These are phyloP conservation scores for Exobasidium cylindrosporum DNA, from an alignment of 1,284 basidiomycete genomes.

Conservation along the genomic window DNA sequence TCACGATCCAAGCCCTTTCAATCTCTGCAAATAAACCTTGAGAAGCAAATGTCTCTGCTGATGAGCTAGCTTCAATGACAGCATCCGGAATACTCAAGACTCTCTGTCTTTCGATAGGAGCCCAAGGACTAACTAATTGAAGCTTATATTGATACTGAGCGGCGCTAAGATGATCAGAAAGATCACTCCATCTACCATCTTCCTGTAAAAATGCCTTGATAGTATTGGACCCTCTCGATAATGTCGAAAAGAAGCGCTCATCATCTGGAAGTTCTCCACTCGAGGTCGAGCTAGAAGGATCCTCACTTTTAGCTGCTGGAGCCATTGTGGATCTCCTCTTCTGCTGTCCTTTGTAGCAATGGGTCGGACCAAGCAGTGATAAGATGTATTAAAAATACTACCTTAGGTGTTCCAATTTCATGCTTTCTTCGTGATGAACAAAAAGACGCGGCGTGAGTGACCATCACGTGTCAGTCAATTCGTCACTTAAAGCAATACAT, in stretches of 20 bases:
- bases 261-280: slow-evolving; percentile 2
- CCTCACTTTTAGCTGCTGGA: too few species aligned
- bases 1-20: slow-evolving; percentile 89
- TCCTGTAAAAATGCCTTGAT: slow-evolving; percentile 11
- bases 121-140: slow-evolving; percentile 16
- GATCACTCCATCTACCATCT: slow-evolving; percentile 12
- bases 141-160: slow-evolving; percentile 18
- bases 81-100: slow-evolving; percentile 20
- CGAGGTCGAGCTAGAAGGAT: not conserved
- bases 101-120: slow-evolving; percentile 10
- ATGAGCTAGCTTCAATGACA: slow-evolving; percentile 23
- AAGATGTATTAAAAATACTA: not conserved
- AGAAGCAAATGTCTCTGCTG: slow-evolving; percentile 16
- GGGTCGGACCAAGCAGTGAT: not conserved
- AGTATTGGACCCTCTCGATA: not conserved
- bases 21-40: slow-evolving; percentile 84
- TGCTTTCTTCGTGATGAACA: not conserved
- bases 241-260: slow-evolving; percentile 13
- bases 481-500: too few species aligned
- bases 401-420: not conserved
- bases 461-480: too few species aligned
- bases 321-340: not conserved
- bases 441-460: too few species aligned
- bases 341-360: not conserved
- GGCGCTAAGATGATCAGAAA: slow-evolving; percentile 18